Base-by-base conservation (phyloP, 2,329 filamentous ascomycete species). In the Orbilia ellipsospora region DNA sequence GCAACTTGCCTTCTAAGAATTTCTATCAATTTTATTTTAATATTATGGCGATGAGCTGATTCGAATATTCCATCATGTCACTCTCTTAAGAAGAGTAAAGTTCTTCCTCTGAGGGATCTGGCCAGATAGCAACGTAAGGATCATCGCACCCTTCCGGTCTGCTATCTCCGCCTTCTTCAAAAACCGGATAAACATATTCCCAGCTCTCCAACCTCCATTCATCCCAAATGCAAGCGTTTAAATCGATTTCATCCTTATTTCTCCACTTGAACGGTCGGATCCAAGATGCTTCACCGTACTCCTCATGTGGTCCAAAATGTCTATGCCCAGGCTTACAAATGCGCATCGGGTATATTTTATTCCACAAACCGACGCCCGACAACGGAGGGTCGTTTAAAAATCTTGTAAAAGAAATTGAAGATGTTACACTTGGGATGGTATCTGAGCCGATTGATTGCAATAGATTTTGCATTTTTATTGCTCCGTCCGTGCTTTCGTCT, bases 161-260 rank as follows among this genome's bases (percentile, higher is more conserved):
- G 10, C 31, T 36, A 6, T 36, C 31, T 10, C 31, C 5, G 10
- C 31, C 31, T 13, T 50, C 57, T 18, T 52, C 54, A 18, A 70
- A 70, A 7, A 10, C 36, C 1, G 66, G 60, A n/a, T 45, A 36
- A 1, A 65, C 10, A 15, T 72, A 72, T 2, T 60, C 67, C 67
- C 59, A 72, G 0, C 42, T 48, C 26, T 72, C 45, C 44, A 72
- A 40, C 31, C 67, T 59, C 67, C 67, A 72, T 36, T 72, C 67
- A 40, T 72, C 67, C 67, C 67, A 72, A n/a, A 72, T 59, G 18
- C 66, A 70, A 15, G 20, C 45, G 8, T 57, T 42, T 10, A 70
- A 44, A n/a, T 70, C 51, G n/a, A 67, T 26, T 48, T 51, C 13
- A 16, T 59, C 26, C 54, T 23, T 51, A 13, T 60, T 28, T 4